Evolutionary conservation across 495 filamentous ascomycete species (phyloP), one percentile per base, ranked within the genome.

Genomic region (Talaromyces adpressus): DNA sequence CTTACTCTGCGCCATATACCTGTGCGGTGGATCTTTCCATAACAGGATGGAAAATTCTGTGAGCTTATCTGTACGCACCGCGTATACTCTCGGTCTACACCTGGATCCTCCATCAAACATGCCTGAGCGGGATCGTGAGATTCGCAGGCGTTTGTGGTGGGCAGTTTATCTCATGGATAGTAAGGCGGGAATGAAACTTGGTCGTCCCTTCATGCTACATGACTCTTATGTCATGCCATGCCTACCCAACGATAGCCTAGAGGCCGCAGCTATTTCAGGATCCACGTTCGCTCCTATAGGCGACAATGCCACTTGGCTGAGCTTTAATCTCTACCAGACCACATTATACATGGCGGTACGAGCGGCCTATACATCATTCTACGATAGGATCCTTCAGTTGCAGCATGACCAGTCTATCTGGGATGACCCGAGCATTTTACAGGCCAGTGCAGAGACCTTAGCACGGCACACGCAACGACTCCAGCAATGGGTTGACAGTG

Each of bases 141-240:
- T 82, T 22, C 75, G 75, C 3, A 77, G 71, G 56, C 74, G 84
- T 1, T 34, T 84, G 1, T 85, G 83, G 83, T 84, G 82, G 84
- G 72, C 70, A 0, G 57, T 85, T 2, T 83, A 77, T 63, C 52
- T 68, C 5, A 51, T 84, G 16, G 83, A 85, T 23, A 77, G 69
- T 61, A 82, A 83, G 62, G 65, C 69, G 0, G 71, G 69, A 56
- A 80, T 84, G 79, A 80, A 82, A 59, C 72, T 86, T 4, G 82
- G 84, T 2, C 81, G 82, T 1, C 81, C 82, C 0, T 79, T 75
- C 39, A 65, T 69, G 14, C 29, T 76, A 5, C 62, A 71, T n/a
- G 62, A 71, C 4, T 72, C 76, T 16, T 45, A 71, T 6, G 67
- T 70, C 4, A 74, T 72, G n/a, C 77, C 73, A 34, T 67, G 61